Percentiles rank a stretch among this genome's conserved stretches.
phyloP scores from a whole-genome alignment of 352 stramenopile genomes.

The Phytophthora capsici region DNA sequence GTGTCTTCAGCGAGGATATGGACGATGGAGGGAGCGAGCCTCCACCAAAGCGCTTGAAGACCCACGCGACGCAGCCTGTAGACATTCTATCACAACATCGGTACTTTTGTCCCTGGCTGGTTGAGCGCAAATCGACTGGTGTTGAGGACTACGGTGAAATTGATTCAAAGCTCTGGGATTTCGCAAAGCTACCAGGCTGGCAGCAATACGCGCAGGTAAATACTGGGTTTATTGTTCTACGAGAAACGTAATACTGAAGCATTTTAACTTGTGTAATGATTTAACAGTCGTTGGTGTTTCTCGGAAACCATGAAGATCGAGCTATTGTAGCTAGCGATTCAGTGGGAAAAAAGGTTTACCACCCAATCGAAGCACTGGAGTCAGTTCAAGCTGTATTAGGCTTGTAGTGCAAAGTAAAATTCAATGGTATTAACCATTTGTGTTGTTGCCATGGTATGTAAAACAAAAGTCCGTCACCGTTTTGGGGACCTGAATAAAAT shows the following conservation, averaged over 20 bases:
- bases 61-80: conserved; percentile 1
- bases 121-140: conserved; percentile 17
- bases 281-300: conserved; percentile 19
- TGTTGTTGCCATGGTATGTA: too few species aligned
- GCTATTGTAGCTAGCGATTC: conserved; percentile 10
- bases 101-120: conserved; percentile 70
- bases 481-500: too few species aligned
- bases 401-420: conserved; percentile 12
- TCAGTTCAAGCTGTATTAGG: conserved; percentile 34
- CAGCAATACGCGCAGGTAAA: conserved; percentile 49
- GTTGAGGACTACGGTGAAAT: conserved; percentile 31
- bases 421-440: too few species aligned
- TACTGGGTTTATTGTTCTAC: conserved; percentile 13
- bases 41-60: conserved; percentile 45
- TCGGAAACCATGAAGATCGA: conserved; percentile 7
- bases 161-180: conserved; percentile 30
- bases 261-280: background rate
- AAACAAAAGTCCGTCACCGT: too few species aligned
- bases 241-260: background rate
- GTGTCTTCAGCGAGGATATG: conserved; percentile 3
- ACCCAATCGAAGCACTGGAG: conserved; percentile 30
- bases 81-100: conserved; percentile 48
- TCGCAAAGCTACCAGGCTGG: conserved; percentile 42
- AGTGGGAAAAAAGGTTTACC: background rate
- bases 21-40: conserved; percentile 21